phyloP scores from a whole-genome alignment of 192 early-diverging fungal species.

The Phlyctochytrium arcticum region DNA sequence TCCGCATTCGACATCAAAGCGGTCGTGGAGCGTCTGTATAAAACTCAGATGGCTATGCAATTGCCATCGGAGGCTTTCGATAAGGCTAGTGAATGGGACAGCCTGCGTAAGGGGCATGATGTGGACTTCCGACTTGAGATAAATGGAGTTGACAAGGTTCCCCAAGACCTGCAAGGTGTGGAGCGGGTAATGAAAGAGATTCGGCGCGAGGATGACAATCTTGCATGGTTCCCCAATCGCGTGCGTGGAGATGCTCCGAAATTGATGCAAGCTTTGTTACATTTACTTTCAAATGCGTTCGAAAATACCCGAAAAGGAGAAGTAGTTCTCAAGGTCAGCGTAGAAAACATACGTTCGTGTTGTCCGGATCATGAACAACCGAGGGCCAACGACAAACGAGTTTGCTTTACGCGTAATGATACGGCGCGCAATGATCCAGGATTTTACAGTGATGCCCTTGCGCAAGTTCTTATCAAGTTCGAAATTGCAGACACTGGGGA shows the following conservation, averaged over 20 bases:
- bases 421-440: too few species aligned
- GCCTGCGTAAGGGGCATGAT: neutral
- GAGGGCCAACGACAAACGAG: neutral
- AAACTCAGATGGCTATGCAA: neutral
- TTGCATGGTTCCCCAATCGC: slow-evolving; percentile 13
- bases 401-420: neutral
- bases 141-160: neutral
- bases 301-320: slow-evolving; percentile 11
- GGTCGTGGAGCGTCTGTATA: slow-evolving; percentile 9
- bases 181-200: slow-evolving; percentile 1
- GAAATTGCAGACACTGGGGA: slow-evolving; percentile 24
- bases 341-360: slow-evolving; percentile 2
- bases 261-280: slow-evolving; percentile 16
- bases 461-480: slow-evolving; percentile 11
- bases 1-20: slow-evolving; percentile 2
- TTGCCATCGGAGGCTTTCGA: neutral
- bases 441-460: too few species aligned
- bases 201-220: neutral
- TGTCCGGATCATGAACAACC: neutral
- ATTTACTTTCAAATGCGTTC: slow-evolving; percentile 20
- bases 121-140: slow-evolving; percentile 15
- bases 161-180: neutral
- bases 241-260: slow-evolving; percentile 11
- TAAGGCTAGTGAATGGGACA: neutral
- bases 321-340: slow-evolving; percentile 8